phyloP scores from a whole-genome alignment of 495 filamentous ascomycete species.

The Hypoxylon fuscum region DNA sequence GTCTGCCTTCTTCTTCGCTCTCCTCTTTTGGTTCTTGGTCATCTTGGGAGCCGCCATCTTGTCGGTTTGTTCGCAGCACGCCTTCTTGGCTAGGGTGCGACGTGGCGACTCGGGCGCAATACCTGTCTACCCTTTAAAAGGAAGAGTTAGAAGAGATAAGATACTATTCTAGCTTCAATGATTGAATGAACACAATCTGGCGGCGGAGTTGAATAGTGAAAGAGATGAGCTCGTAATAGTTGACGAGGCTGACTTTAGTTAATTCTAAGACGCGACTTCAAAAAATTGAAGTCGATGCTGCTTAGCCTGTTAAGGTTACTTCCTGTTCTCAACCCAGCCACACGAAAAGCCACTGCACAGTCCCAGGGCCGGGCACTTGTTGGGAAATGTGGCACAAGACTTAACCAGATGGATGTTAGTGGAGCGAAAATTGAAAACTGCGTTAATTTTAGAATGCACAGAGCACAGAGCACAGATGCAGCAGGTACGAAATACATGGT shows the following conservation, averaged over 20 bases:
- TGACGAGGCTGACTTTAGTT: constrained; percentile 27
- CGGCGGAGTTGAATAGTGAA: neutral
- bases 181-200: neutral
- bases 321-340: too few relatives aligned
- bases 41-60: constrained; percentile 69
- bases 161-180: neutral
- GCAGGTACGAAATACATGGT: neutral
- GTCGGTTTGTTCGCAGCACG: constrained; percentile 21
- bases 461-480: neutral
- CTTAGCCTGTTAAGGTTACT: constrained; percentile 13
- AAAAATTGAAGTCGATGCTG: constrained; percentile 22
- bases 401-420: neutral
- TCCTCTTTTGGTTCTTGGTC: constrained; percentile 84
- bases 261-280: constrained; percentile 35
- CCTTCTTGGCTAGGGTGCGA: constrained; percentile 13
- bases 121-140: neutral
- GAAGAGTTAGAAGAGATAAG: too few relatives aligned
- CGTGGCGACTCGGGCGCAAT: constrained; percentile 8
- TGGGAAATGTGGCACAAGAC: constrained; percentile 19
- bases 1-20: constrained; percentile 89
- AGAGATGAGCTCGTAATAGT: constrained; percentile 11
- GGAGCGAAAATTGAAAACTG: neutral
- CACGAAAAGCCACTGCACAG: neutral
- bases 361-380: too few relatives aligned
- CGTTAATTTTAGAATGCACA: constrained; percentile 24